These are phyloP conservation scores for Wickerhamomyces sp. DNA, from an alignment of 1,139 yeast species.

Conservation along the genomic window DNA sequence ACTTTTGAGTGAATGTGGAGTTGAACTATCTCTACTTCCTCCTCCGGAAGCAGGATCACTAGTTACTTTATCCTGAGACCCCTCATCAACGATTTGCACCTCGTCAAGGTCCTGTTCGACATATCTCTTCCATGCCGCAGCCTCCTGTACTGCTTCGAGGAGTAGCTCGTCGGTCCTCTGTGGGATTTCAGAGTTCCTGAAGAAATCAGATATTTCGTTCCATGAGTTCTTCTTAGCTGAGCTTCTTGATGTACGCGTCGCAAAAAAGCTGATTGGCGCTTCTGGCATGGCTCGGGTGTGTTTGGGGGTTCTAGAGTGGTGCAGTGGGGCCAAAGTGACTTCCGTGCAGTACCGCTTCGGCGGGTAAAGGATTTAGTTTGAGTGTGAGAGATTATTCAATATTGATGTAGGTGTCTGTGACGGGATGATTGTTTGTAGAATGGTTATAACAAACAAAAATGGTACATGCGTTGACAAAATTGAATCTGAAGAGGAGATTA, in stretches of 20 bases:
- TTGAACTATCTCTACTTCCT: neutral
- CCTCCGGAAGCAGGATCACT: neutral
- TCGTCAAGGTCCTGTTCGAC: conserved; percentile 18
- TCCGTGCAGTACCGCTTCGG: too few species aligned
- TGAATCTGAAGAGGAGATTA: too few species aligned
- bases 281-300: neutral
- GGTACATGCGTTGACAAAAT: too few species aligned
- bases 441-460: too few species aligned
- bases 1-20: neutral
- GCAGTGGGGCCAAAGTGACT: too few species aligned
- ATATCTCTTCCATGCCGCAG: conserved; percentile 17
- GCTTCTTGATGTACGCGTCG: conserved; percentile 10
- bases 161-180: conserved; percentile 10
- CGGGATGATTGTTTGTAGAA: too few species aligned
- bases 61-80: neutral
- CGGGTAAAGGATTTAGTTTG: too few species aligned
- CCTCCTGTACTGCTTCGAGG: conserved; percentile 14
- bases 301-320: too few species aligned
- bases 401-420: too few species aligned
- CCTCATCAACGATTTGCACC: conserved; percentile 7
- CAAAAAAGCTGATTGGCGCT: neutral
- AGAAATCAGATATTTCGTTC: conserved; percentile 16
- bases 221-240: conserved; percentile 8
- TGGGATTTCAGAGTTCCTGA: conserved; percentile 18
- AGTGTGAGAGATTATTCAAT: too few species aligned